Evolutionary conservation across 106 monocot species (phyloP), one percentile per base, ranked within the genome.

Genomic region (Triglochin maritima): DNA sequence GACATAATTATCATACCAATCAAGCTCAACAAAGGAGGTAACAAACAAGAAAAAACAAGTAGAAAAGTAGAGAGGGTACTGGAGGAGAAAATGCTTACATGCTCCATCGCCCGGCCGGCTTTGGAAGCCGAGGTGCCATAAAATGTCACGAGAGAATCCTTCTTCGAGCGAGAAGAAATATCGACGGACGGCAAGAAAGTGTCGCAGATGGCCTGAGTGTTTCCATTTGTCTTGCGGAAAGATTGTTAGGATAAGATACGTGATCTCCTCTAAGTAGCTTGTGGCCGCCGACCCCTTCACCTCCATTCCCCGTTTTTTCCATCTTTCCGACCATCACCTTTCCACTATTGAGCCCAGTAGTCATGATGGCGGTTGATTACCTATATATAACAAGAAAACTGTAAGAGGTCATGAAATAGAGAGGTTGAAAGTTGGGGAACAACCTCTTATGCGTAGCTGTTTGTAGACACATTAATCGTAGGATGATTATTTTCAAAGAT

Each of bases 141-240:
- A 59, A 85, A 89, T 2, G 62, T 9, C 6, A 46, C 9, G 15
- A 74, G 2, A 41, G 69, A 17, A 2, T 71, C 71, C 29, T 70
- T 8, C 8, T 6, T 12, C 51, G 7, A 17, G 9, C 4, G 55
- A 2, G 7, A 11, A 8, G 75, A 50, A 2, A 74, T 3, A 0
- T 81, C 46, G 47, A 82, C 53, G 49, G 89, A 85, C 0, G 85
- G 89, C 12, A 89, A n/a, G 14, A 89, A 64, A 48, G 89, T 82
- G 70, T 89, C 89, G 49, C 80, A 41, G 7, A 82, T 43, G 42
- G 85, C 85, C 0, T 68, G 50, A 89, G 60, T 3, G 89, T 80
- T 13, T 80, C 78, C 82, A 89, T 79, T 54, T 89, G 79, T 13
- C 82, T 66, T 3, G 59, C 29, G 4, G 82, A 75, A 56, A 89